Base-by-base conservation (phyloP, 495 filamentous ascomycete genomes). In the Hypoxylon lienhwacheense region DNA sequence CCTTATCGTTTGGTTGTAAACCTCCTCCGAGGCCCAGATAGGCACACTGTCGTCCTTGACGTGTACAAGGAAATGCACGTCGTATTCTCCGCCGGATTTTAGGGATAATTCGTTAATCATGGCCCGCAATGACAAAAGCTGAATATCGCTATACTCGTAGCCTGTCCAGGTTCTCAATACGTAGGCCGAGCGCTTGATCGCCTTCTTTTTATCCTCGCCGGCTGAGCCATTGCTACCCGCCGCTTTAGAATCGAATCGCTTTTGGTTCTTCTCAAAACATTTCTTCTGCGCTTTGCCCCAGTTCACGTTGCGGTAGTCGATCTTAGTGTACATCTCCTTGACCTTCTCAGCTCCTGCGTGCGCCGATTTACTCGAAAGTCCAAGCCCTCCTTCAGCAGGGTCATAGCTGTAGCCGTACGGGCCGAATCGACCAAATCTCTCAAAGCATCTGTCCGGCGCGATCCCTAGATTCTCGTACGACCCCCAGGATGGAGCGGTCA, bases 361-460 rank as follows among this genome's bases (percentile, higher is more conserved):
- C 35, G 88, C 82, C 16, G 85, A 87, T 47, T 87, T 77, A 54
- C 87, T 62, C 8, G 85, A 88, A 17, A 85, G 58, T 1, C 89
- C 90, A 21, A 79, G 79, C n/a, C 90, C 90, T 4, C 90, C 90
- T 67, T 80, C 80, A 48, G 78, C 77, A 4, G 71, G 68, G n/a
- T 76, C 80, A 57, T 95, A 95, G n/a, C 90, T 90, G 42, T 84
- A 77, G 0, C 90, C 90, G 58, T 95, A 95, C 0, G 89, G 82
- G 0, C 89, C 89, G 5, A 90, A 72, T 42, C 88, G 79, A 19
- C 90, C 90, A 70, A 85, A 91, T 0, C 90, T 79, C 48, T 95
- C 90, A 68, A 90, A 95, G 68, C 90, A 95, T 34, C 90, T 74
- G 61, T 90, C 84, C 41, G 91, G 80, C 20, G 79, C 80, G 29